Evolutionary conservation across 1,284 basidiomycete genomes (phyloP).

Genomic region (Trametes versicolor): DNA sequence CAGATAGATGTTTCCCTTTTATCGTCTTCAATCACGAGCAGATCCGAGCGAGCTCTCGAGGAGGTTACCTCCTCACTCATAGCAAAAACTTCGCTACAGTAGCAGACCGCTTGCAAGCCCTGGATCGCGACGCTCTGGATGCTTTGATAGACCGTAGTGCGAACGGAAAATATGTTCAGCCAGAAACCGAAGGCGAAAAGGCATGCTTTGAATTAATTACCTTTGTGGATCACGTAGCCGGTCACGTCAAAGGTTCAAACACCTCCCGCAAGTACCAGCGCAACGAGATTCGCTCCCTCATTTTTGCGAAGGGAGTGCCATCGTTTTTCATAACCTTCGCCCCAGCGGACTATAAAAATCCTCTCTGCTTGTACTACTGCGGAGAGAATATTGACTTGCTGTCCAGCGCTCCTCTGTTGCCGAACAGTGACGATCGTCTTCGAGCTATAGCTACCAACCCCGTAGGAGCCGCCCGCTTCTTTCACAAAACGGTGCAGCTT

Average conservation of each 20-base stretch:
- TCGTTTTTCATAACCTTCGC: slow-evolving; percentile 10
- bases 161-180: background rate
- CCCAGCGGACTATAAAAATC: slow-evolving; percentile 8
- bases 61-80: background rate
- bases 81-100: background rate
- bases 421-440: background rate
- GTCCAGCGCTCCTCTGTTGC: background rate
- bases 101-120: background rate
- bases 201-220: background rate
- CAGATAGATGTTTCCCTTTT: background rate
- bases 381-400: slow-evolving; percentile 12
- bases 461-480: background rate
- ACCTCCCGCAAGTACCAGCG: slow-evolving; percentile 2
- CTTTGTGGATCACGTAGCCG: slow-evolving; percentile 3
- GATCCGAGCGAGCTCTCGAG: background rate
- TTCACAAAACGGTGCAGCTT: background rate
- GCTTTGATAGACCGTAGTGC: background rate
- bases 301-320: slow-evolving; percentile 3
- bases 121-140: background rate
- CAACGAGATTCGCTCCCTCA: slow-evolving; percentile 6
- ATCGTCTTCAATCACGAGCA: slow-evolving; percentile 1
- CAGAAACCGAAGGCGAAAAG: background rate
- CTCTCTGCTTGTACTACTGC: slow-evolving; percentile 28
- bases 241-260: background rate
- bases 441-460: background rate